Evolutionary conservation across 2,329 filamentous ascomycete genomes (phyloP), one percentile per base, ranked within the genome.

Genomic region (Nemania serpens): DNA sequence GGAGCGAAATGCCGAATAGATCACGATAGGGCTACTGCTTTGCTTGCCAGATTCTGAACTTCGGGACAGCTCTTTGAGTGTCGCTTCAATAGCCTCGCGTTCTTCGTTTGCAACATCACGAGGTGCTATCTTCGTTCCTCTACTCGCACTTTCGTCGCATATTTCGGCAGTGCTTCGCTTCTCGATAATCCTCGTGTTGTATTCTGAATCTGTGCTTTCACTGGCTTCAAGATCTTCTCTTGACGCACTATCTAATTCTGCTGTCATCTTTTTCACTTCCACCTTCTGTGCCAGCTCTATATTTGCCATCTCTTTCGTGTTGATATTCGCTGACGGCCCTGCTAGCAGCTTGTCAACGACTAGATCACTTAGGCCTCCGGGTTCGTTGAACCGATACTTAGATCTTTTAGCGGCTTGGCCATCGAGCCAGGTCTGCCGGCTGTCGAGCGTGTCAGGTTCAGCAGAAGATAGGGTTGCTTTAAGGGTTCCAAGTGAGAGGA

Each of bases 1-100:
- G 13, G 56, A 54, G 17, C 49, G 50, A 29, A 59, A 48, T 11
- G 42, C 43, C n/a, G 42, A 59, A 6, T 54, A 59, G 20, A 42
- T 36, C 17, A 54, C 37, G 22, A 59, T 59, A 2, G 50, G 49
- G 2, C 6, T 41, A 43, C 42, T 54, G 3, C 49, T 36, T 13
- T 49, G 36, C 5, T 20, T 22, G n/a, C 49, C 48, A 17, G 49
- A 42, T 25, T 52, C 42, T 1, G 55, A 41, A 10, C 52, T 58
- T 36, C 34, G n/a, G 12, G 41, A 52, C 12, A 58, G 48, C 39
- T 58, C 55, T 34, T 52, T 9, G 10, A 58, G 48, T 4, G 6
- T 52, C 17, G 55, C 15, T 45, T 37, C 18, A 36, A 59, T 37
- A 9, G 56, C 57, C 4, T 49, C 4, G 6, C 17, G 43, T 22